Base-by-base conservation (phyloP, 257 asterid genomes). In the Cynanchum wilfordii region DNA sequence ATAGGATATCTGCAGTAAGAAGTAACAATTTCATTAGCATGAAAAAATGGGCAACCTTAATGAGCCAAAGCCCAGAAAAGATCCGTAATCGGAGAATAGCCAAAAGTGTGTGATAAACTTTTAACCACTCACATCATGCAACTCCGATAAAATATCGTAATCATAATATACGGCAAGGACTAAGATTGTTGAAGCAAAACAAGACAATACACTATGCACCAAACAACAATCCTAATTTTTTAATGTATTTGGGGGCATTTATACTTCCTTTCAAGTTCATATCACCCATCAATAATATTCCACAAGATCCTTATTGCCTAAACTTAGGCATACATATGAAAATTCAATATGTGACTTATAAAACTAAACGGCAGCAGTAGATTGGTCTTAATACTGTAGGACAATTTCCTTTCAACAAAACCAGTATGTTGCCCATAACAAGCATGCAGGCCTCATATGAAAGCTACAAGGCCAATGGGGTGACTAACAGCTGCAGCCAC, bases 1-100 rank as follows among this genome's bases (percentile, higher is more conserved):
- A 70, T 86, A 91, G 3, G 89, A 81, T 75, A 84, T 84, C 97
- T 93, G 88, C 42, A 66, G 75, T 83, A 82, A 66, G 72, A 64
- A 66, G 50, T 51, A 73, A 70, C 69, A 57, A 20, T 25, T 11
- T 27, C 24, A 42, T 64, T 62, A 76, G 68, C 63, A 63, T 51
- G 72, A 44, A 10, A 73, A 36, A 70, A 40, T 24, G 12, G 38
- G 45, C 30, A 33, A 19, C 19, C 65, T 27, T 47, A 44, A 22
- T 10, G 59, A 11, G 4, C 22, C 52, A 67, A 65, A 17, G 8
- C 17, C 10, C 4, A 22, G 3, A 33, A 29, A 42, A 62, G 24
- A 60, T 7, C 38, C 15, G 3, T 42, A 45, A 49, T 16, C 20
- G 17, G 12, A 58, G 8, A 42, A 60, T 19, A 45, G 62, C 59